Evolutionary conservation across 306 rosid species (phyloP).

Genomic region (Quercus variabilis): DNA sequence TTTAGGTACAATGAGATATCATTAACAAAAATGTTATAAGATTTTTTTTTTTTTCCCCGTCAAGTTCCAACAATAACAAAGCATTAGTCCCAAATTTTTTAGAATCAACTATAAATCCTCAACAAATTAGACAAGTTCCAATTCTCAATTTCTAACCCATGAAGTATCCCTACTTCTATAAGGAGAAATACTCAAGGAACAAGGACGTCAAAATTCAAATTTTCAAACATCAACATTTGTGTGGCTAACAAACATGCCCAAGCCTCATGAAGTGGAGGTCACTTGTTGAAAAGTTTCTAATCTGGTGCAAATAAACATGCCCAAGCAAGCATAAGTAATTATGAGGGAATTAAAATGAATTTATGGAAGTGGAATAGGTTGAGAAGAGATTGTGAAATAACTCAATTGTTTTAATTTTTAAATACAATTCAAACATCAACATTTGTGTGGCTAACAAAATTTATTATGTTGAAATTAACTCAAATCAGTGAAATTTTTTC

Average conservation of each 20-base stretch:
- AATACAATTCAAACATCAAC: background rate
- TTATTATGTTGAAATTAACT: background rate
- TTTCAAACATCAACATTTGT: background rate
- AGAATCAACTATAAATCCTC: too few relatives aligned
- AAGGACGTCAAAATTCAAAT: background rate
- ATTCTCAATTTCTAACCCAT: conserved; percentile 1
- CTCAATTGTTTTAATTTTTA: background rate
- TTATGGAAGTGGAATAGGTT: background rate
- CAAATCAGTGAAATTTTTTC: background rate
- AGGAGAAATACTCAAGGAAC: conserved; percentile 3
- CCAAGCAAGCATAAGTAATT: background rate
- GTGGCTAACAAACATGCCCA: too few relatives aligned
- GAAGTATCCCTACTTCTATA: background rate
- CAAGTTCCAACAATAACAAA: too few relatives aligned
- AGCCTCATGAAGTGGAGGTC: too few relatives aligned
- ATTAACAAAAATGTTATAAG: background rate
- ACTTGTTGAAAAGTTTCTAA: too few relatives aligned
- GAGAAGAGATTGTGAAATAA: background rate
- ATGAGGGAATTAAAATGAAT: background rate
- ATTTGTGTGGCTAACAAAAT: background rate
- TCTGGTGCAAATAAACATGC: background rate
- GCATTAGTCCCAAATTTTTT: too few relatives aligned
- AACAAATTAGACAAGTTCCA: background rate
- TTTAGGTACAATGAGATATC: conserved; percentile 6
- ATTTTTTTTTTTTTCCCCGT: background rate